Evolutionary conservation across 179 eudicot genomes (phyloP).

Genomic region (Sideroxylon spinosum): DNA sequence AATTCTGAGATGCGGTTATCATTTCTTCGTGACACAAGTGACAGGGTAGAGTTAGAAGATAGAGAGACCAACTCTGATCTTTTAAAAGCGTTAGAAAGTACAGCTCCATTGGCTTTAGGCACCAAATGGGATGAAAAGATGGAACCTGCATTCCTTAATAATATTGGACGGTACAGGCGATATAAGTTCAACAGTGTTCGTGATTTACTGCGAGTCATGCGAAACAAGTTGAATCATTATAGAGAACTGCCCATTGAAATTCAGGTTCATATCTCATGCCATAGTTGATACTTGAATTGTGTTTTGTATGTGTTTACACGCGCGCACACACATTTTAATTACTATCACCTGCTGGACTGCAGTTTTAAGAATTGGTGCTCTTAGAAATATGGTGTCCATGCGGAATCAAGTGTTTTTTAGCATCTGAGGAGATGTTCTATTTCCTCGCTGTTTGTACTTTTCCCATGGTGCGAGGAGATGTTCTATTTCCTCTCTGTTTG

Average conservation of each 20-base stretch:
- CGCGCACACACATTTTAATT: no score
- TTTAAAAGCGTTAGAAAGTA: constrained; percentile 57
- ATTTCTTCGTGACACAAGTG: constrained; percentile 78
- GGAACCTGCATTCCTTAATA: constrained; percentile 67
- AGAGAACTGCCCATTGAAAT: constrained; percentile 76
- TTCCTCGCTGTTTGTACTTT: not conserved
- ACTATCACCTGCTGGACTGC: not conserved
- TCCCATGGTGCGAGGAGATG: not conserved
- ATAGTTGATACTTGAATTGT: no score
- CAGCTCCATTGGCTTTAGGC: constrained; percentile 57
- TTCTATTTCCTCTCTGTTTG: not conserved
- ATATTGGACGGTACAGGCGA: constrained; percentile 79
- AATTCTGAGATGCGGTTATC: constrained; percentile 63
- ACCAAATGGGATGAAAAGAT: constrained; percentile 76
- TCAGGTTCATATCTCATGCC: constrained; percentile 45
- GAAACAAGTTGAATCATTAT: constrained; percentile 87
- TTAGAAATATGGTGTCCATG: no score
- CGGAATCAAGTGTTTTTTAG: not conserved
- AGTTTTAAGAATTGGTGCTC: not conserved
- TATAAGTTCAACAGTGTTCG: constrained; percentile 76
- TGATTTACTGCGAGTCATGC: constrained; percentile 79
- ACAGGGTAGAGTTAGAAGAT: constrained; percentile 84
- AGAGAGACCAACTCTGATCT: constrained; percentile 53
- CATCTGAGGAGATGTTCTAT: not conserved
- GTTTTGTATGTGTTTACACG: no score